phyloP scores from a whole-genome alignment of 371 early-diverging fungal species.

The Rhizopus microsporus region DNA sequence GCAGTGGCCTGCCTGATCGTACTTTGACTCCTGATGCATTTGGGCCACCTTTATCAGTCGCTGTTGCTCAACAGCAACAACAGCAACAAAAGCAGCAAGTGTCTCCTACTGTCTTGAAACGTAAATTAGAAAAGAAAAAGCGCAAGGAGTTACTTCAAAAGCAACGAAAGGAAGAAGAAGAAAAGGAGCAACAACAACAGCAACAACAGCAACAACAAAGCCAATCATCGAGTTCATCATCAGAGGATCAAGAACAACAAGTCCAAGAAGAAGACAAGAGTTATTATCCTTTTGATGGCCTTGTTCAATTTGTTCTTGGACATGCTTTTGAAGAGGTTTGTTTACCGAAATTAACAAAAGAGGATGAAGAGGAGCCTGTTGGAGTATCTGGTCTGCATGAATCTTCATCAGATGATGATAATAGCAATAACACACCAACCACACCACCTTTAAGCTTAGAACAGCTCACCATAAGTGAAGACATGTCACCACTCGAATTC shows the following conservation, averaged over 20 bases:
- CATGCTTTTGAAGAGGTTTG: slow-evolving; percentile 34
- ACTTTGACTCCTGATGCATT: slow-evolving; percentile 46
- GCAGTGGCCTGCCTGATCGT: slow-evolving; percentile 36
- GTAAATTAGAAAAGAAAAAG: slow-evolving; percentile 48
- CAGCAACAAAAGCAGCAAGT: slow-evolving; percentile 29
- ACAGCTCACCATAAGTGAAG: slow-evolving; percentile 1
- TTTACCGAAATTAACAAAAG: slow-evolving; percentile 9
- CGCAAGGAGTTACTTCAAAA: slow-evolving; percentile 35
- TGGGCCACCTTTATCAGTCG: slow-evolving; percentile 53
- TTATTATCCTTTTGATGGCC: slow-evolving; percentile 14
- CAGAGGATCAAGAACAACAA: too few species aligned
- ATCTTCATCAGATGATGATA: slow-evolving; percentile 6
- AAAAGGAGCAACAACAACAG: slow-evolving; percentile 2
- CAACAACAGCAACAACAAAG: slow-evolving; percentile 10
- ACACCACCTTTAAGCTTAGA: slow-evolving; percentile 10
- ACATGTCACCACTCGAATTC: slow-evolving; percentile 36
- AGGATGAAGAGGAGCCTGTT: slow-evolving; percentile 33
- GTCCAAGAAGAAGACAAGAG: background rate
- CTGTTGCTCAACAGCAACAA: slow-evolving; percentile 58
- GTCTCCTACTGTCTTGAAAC: slow-evolving; percentile 31
- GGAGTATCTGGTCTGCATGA: slow-evolving; percentile 36
- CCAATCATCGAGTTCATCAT: too few species aligned
- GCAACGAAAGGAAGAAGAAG: slow-evolving; percentile 31
- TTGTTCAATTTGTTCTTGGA: slow-evolving; percentile 45
- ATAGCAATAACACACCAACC: background rate